Evolutionary conservation across 306 rosid genomes (phyloP), one percentile per base, ranked within the genome.

Genomic region (Castanea mollissima): DNA sequence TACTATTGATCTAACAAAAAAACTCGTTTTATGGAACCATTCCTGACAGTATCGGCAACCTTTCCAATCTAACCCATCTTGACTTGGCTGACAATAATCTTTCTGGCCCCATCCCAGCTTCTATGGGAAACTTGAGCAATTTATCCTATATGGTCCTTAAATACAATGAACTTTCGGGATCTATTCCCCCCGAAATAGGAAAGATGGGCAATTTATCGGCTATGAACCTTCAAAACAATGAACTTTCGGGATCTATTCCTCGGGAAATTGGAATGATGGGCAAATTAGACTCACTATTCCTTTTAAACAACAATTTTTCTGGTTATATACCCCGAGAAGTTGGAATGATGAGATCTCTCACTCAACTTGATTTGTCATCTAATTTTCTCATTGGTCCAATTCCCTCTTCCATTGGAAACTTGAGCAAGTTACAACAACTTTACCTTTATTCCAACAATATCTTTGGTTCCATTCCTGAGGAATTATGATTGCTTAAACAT

Each of bases 1-100:
- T 11, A 57, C 18, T 57, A 72, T 59, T 1, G 55, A 74, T 6
- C 62, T 75, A n/a, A 7, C 21, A 46, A 44, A 49, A 49, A 14
- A 81, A 75, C 55, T 31, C 51, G 0, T 29, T 81, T 23, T 69
- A 20, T 3, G 84, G 82, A 69, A 38, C 25, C 21, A 78, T 78
- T 44, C 82, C 82, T 5, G n/a, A 46, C 3, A 13, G 23, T 58
- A 21, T 21, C 4, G 11, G 32, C 0, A 21, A 20, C 11, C 32
- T 58, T 58, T 58, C 64, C 1, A 58, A 46, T 0, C 63, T 65
- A 7, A 52, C 15, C 15, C 27, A 65, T 31, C 80, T 76, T 1
- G 35, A 76, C 56, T 52, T 76, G 35, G 3, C 51, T 31, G 0
- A 23, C 14, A 65, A 63, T 44, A 20, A 16, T 34, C 29, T 62